Conservation (phyloP, 2,329 filamentous ascomycete species). For the Thielaviopsis musarum region DNA sequence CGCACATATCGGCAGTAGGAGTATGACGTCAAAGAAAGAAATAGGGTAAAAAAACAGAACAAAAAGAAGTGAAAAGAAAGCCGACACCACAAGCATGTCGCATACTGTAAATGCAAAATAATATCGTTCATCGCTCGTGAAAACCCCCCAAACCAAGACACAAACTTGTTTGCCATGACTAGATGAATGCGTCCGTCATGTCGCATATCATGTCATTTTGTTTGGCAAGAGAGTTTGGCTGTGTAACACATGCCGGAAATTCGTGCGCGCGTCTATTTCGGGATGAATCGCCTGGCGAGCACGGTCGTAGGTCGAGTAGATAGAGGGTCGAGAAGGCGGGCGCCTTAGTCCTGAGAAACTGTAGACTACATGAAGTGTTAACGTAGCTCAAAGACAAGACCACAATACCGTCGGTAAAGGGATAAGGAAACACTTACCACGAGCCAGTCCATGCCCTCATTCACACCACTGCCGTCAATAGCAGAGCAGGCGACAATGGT, state of each 20-base stretch:
- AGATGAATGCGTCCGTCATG: no score
- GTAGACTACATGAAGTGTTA: slow-evolving; percentile 1
- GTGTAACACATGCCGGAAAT: no score
- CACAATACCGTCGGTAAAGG: no score
- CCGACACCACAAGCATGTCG: background rate
- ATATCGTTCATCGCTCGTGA: no score
- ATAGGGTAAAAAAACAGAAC: background rate
- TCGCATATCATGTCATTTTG: no score
- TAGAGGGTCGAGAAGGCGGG: background rate
- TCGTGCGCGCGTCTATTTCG: no score
- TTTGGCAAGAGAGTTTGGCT: no score
- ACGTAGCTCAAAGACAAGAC: background rate
- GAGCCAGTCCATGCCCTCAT: slow-evolving; percentile 98
- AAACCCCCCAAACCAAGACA: no score
- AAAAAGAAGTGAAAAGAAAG: background rate
- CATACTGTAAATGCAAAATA: background rate
- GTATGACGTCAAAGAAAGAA: background rate
- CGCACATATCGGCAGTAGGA: background rate
- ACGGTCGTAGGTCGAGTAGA: no score
- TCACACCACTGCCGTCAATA: slow-evolving; percentile 85
- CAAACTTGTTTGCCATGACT: no score
- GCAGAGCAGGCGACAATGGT: slow-evolving; percentile 96
- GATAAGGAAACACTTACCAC: slow-evolving; percentile 41
- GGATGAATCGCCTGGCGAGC: no score
- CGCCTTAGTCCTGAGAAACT: background rate